Evolutionary conservation across 2,329 filamentous ascomycete species (phyloP), one percentile per base, ranked within the genome.

Genomic region (Aspergillus tubingensis): DNA sequence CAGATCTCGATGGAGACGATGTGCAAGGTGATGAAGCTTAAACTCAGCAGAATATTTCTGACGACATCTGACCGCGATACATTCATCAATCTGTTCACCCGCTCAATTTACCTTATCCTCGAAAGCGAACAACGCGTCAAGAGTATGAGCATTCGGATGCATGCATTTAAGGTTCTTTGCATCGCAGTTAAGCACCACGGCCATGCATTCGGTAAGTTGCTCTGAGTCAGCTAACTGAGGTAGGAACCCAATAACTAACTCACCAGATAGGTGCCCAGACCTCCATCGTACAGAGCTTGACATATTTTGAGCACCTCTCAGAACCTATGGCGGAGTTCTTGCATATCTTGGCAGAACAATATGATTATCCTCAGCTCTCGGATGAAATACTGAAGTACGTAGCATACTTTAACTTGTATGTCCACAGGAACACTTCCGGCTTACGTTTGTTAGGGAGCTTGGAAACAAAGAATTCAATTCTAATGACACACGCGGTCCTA

Each of bases 301-400:
- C 95, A 5, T 99, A 99, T 75, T 99, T 98, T 70, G 95, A 99
- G 78, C 95, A 99, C 76, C 81, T 99, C n/a, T 94, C 95, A 0
- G 95, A 99, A 72, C 95, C 95, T 1, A 99, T 99, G 95, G 95
- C 95, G 32, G 96, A 99, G 75, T 96, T 99, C 70, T 81, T 99
- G 4, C 92, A 98, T 70, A 99, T 98, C 70, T 82, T 99, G 25
- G 89, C 93, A 1, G 93, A 98, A 74, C 94, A 97, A 80, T 99
- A 98, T 79, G 95, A 99, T 77, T 96, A 98, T 74, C 91, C 93
- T 15, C 95, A 99, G 72, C 83, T 99, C 8, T 90, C 92, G 4
- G 95, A 97, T 74, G 95, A 99, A 73, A 91, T 98, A 30, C 78
- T 99, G 60, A 89, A 81, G 81, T 81, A 75, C 10, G 43, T 36